phyloP scores from a whole-genome alignment of 1,284 basidiomycete species.

The Puccinia coronata region DNA sequence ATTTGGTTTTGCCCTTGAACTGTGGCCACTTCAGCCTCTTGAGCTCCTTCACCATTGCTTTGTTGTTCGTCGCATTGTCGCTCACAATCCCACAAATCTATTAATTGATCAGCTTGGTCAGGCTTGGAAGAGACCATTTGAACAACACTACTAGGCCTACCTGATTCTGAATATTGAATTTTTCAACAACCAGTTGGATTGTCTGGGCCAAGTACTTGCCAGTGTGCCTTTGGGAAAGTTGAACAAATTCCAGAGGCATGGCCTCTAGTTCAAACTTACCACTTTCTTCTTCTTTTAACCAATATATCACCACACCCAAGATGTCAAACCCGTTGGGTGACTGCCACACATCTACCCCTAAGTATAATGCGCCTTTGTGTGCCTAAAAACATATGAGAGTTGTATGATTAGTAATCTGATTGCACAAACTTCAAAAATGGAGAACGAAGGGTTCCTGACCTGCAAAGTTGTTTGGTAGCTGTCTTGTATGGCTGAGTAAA shows the following conservation, averaged over 20 bases:
- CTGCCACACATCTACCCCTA: background rate
- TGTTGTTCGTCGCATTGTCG: too few species aligned
- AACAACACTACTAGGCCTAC: background rate
- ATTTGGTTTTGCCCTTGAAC: too few species aligned
- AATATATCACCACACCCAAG: background rate
- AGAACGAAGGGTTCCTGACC: too few species aligned
- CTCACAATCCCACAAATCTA: background rate
- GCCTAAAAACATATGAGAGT: too few species aligned
- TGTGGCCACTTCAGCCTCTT: background rate
- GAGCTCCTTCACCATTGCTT: too few species aligned
- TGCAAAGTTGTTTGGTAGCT: background rate
- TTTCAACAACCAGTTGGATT: background rate
- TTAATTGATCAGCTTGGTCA: too few species aligned
- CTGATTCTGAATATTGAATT: background rate
- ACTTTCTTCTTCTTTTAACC: background rate
- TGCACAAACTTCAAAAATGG: too few species aligned
- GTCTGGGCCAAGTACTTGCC: background rate
- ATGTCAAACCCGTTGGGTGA: constrained; percentile 20
- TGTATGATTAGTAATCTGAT: too few species aligned
- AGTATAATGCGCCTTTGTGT: background rate
- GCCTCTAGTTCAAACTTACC: background rate
- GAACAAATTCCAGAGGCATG: background rate
- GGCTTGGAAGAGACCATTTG: background rate
- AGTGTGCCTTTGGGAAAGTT: background rate
- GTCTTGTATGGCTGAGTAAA: constrained; percentile 10